Conservation (phyloP, 495 filamentous ascomycete genomes). For the Aspergillus homomorphus region DNA sequence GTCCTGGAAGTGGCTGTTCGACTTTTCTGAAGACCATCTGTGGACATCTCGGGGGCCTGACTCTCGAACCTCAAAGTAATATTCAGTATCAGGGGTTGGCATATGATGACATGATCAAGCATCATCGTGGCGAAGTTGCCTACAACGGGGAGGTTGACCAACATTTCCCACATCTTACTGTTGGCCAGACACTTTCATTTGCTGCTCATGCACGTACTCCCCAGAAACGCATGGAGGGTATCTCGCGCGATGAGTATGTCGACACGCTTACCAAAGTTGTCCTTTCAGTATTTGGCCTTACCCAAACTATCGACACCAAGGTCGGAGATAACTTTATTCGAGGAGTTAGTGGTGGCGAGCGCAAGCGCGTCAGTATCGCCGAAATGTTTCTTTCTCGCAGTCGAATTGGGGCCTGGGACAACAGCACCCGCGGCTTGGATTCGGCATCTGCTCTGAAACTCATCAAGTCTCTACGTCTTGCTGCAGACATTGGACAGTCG, state of each 20-base stretch:
- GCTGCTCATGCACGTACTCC: conserved; percentile 52
- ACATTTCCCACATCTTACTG: conserved; percentile 62
- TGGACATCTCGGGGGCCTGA: conserved; percentile 35
- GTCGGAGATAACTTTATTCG: conserved; percentile 48
- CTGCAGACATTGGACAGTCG: conserved; percentile 68
- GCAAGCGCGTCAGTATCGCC: conserved; percentile 55
- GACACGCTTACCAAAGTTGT: conserved; percentile 51
- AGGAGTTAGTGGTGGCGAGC: conserved; percentile 79
- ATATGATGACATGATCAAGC: conserved; percentile 48
- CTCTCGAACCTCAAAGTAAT: conserved; percentile 31
- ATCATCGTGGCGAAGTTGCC: conserved; percentile 59
- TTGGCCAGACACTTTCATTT: conserved; percentile 62
- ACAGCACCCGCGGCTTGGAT: conserved; percentile 81
- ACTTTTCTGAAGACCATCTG: conserved; percentile 38
- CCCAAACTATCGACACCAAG: conserved; percentile 50
- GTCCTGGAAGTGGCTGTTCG: conserved; percentile 39
- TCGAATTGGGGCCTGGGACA: conserved; percentile 76
- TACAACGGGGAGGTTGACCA: conserved; percentile 62
- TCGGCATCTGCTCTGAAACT: conserved; percentile 73
- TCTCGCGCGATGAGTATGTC: conserved; percentile 40
- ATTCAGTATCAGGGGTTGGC: conserved; percentile 49
- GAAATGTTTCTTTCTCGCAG: conserved; percentile 60
- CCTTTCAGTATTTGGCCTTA: conserved; percentile 56
- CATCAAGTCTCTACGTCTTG: conserved; percentile 63
- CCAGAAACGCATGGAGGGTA: conserved; percentile 34